Conservation (phyloP, 352 stramenopile species). For the Globisporangium okanoganense region DNA sequence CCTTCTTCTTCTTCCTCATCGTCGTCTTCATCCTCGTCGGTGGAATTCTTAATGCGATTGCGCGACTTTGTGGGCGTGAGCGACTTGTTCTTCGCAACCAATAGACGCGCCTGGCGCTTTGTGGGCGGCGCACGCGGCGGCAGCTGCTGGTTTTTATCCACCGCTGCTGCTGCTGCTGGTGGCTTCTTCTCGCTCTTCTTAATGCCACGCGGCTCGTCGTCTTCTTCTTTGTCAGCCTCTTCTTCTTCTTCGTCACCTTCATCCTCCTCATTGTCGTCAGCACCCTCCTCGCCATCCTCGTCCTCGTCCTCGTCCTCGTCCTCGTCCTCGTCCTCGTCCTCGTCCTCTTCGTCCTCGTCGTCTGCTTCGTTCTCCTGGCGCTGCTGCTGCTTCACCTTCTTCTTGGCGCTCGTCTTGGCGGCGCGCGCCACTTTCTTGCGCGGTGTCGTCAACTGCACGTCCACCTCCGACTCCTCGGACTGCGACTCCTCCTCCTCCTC, state of each 20-base stretch:
- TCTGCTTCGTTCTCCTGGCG: slow-evolving; percentile 32
- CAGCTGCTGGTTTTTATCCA: slow-evolving; percentile 16
- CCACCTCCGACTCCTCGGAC: slow-evolving; percentile 14
- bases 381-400: slow-evolving; percentile 23
- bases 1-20: slow-evolving; percentile 21
- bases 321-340: slow-evolving; percentile 22
- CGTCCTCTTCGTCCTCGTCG: slow-evolving; percentile 24
- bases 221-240: slow-evolving; percentile 18
- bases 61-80: slow-evolving; percentile 15
- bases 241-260: slow-evolving; percentile 30
- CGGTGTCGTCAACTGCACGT: slow-evolving; percentile 20
- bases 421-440: slow-evolving; percentile 30
- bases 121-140: slow-evolving; percentile 19
- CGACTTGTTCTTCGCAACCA: slow-evolving; percentile 14
- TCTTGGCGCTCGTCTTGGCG: slow-evolving; percentile 27
- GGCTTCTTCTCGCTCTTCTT: slow-evolving; percentile 30
- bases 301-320: slow-evolving; percentile 17
- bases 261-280: slow-evolving; percentile 19
- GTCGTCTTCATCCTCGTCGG: slow-evolving; percentile 18
- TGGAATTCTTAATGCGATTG: slow-evolving; percentile 11
- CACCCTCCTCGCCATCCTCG: slow-evolving; percentile 18
- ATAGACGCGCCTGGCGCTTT: slow-evolving; percentile 19
- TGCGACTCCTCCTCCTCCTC: slow-evolving; percentile 25
- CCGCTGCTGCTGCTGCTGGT: neutral
- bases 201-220: slow-evolving; percentile 19